phyloP scores from a whole-genome alignment of 1,139 yeast species.

The Candida pseudoviswanathii region DNA sequence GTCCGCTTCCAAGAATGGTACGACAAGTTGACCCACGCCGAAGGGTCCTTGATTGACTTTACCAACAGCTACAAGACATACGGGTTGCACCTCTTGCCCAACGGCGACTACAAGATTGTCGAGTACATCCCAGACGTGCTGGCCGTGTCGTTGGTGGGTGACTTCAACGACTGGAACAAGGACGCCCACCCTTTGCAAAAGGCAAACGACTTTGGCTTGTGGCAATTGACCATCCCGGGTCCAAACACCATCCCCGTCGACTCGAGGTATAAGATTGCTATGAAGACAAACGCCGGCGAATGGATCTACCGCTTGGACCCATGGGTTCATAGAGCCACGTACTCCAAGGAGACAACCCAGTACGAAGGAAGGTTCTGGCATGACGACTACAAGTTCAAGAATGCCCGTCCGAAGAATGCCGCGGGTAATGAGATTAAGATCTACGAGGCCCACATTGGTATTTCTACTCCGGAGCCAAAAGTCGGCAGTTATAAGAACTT shows the following conservation, averaged over 20 bases:
- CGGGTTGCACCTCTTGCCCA: constrained; percentile 65
- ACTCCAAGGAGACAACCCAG: constrained; percentile 44
- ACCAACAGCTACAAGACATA: constrained; percentile 65
- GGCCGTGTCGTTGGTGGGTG: constrained; percentile 79
- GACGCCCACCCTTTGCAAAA: constrained; percentile 55
- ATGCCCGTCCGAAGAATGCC: constrained; percentile 57
- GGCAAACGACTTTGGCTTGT: constrained; percentile 67
- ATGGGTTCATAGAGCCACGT: constrained; percentile 84
- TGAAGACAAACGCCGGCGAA: constrained; percentile 69
- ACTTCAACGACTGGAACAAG: constrained; percentile 82
- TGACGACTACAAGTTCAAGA: constrained; percentile 57
- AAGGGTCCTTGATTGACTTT: constrained; percentile 52
- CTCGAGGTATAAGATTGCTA: constrained; percentile 72
- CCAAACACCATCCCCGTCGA: constrained; percentile 74
- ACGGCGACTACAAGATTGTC: constrained; percentile 48
- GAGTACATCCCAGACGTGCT: constrained; percentile 93
- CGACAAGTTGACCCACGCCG: constrained; percentile 41
- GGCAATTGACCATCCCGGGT: constrained; percentile 55
- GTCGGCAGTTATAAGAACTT: constrained; percentile 86
- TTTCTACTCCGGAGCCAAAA: constrained; percentile 86
- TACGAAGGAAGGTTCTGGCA: constrained; percentile 96
- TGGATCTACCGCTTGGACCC: constrained; percentile 83
- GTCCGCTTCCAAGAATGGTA: constrained; percentile 55
- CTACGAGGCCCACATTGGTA: constrained; percentile 96
- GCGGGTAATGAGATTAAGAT: constrained; percentile 63